Evolutionary conservation across 306 rosid species (phyloP).

Genomic region (Prunus mongolica): DNA sequence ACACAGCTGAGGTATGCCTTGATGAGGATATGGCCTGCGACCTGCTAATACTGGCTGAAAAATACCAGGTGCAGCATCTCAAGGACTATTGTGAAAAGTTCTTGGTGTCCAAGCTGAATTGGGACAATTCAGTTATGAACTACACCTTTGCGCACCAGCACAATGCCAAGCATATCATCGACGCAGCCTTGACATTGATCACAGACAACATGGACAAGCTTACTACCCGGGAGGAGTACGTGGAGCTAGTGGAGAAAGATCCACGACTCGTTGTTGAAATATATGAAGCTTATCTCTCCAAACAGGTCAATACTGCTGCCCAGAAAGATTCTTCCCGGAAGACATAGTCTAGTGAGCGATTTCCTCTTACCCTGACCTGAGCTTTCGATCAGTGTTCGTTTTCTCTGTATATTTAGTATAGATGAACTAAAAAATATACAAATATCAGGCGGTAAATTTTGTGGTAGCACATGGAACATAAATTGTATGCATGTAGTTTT

Average conservation of each 20-base stretch:
- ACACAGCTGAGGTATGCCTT: conserved; percentile 72
- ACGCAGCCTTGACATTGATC: conserved; percentile 56
- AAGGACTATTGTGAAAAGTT: conserved; percentile 66
- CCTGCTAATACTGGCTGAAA: conserved; percentile 66
- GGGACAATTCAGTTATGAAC: conserved; percentile 57
- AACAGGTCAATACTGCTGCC: conserved; percentile 69
- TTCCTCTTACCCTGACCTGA: neutral
- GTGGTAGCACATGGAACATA: too few relatives aligned
- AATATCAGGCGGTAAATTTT: too few relatives aligned
- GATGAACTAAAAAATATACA: too few relatives aligned
- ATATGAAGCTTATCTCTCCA: conserved; percentile 66
- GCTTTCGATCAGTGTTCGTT: neutral
- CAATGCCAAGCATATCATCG: conserved; percentile 55
- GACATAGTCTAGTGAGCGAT: neutral
- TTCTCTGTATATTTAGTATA: neutral
- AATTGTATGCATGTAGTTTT: too few relatives aligned
- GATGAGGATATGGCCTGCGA: conserved; percentile 71
- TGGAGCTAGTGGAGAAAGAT: conserved; percentile 58
- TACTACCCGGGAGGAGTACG: conserved; percentile 54
- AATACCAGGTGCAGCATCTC: conserved; percentile 76
- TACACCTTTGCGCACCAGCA: conserved; percentile 71
- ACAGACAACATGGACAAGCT: conserved; percentile 64
- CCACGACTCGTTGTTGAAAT: conserved; percentile 75
- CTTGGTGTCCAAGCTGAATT: conserved; percentile 54
- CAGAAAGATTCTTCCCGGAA: conserved; percentile 20